phyloP scores from a whole-genome alignment of 169 alveolate genomes.

The Plasmodium berghei region DNA sequence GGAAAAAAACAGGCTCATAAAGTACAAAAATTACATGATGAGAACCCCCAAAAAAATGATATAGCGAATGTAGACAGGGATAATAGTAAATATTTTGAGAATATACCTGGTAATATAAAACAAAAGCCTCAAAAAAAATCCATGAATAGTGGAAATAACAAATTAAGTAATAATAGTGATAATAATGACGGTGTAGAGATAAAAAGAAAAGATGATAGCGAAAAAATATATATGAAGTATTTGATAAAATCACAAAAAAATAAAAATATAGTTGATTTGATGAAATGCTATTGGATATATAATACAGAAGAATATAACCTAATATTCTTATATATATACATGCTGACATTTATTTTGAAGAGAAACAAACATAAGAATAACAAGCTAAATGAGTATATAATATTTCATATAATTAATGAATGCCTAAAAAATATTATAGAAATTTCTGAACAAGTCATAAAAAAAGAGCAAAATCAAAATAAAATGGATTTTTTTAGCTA shows the following conservation, averaged over 20 bases:
- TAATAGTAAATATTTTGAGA: too few species aligned
- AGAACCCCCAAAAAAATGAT: too few species aligned
- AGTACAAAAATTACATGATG: too few species aligned
- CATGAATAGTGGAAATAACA: background rate
- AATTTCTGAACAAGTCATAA: conserved; percentile 11
- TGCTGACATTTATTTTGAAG: conserved; percentile 24
- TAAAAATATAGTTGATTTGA: background rate
- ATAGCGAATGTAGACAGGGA: too few species aligned
- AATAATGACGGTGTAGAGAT: background rate
- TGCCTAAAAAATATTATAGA: conserved; percentile 26
- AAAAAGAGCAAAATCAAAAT: background rate
- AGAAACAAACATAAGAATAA: conserved; percentile 11
- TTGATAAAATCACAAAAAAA: background rate
- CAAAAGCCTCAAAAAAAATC: too few species aligned
- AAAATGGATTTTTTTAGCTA: conserved; percentile 28
- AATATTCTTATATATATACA: conserved; percentile 31
- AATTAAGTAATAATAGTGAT: background rate
- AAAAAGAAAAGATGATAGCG: background rate
- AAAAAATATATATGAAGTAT: background rate
- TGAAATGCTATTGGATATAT: conserved; percentile 15
- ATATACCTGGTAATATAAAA: too few species aligned
- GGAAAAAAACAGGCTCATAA: background rate
- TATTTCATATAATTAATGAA: conserved; percentile 28
- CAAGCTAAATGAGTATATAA: conserved; percentile 25
- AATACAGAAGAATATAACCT: conserved; percentile 29